A percentile compares a stretch with the other conserved stretches of the same genome.
Evolutionary conservation across 306 rosid genomes (phyloP).

Genomic region (Hylodesmum podocarpum): DNA sequence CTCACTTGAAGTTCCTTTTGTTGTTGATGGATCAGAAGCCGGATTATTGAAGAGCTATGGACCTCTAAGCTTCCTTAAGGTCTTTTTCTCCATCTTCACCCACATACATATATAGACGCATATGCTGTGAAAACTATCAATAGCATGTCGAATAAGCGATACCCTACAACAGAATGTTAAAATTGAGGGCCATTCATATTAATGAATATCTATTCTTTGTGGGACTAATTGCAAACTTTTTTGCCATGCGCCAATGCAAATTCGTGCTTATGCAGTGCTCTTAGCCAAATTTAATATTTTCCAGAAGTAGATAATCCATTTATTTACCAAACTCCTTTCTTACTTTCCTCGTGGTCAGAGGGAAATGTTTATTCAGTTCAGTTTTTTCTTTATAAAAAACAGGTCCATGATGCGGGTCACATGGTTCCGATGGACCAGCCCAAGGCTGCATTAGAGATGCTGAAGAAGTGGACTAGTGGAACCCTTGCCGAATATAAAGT

Average conservation of each 20-base stretch:
- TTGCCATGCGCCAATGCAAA: neutral
- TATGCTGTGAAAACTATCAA: neutral
- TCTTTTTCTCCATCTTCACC: constrained; percentile 29
- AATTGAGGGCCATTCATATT: neutral
- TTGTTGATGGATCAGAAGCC: constrained; percentile 72
- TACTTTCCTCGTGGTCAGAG: neutral
- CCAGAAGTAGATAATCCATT: neutral
- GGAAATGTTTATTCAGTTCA: constrained; percentile 5
- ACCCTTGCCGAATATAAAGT: constrained; percentile 46
- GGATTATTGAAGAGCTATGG: constrained; percentile 76
- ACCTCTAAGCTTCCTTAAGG: constrained; percentile 87
- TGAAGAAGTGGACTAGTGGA: constrained; percentile 79
- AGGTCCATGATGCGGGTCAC: constrained; percentile 95
- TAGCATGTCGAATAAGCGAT: neutral
- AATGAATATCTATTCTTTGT: neutral
- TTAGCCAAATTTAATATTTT: neutral
- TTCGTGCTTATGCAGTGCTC: neutral
- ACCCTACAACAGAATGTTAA: neutral
- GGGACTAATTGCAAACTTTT: neutral
- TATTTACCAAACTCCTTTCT: neutral
- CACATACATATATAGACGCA: neutral
- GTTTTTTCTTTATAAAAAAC: constrained; percentile 31
- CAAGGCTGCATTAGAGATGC: constrained; percentile 84
- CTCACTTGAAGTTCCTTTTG: constrained; percentile 69
- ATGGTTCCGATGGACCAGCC: constrained; percentile 99